Conservation (phyloP, 2,329 filamentous ascomycete species). For the Pleochaeta shiraiana region DNA sequence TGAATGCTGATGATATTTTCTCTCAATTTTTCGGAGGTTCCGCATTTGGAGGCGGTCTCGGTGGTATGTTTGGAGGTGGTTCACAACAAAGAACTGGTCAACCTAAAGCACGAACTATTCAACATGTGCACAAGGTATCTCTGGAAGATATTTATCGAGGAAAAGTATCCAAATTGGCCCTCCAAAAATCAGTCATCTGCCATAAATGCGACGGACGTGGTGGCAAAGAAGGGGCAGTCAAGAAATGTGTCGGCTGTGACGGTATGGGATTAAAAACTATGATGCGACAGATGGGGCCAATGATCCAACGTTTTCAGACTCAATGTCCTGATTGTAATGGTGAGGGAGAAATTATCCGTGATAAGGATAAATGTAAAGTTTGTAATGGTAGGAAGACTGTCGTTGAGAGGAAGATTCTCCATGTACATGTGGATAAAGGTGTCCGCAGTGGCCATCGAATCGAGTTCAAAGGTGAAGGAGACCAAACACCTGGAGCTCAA, state of each 20-base stretch:
- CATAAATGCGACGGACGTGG: constrained; percentile 82
- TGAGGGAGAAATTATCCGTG: constrained; percentile 89
- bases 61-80: constrained; percentile 56
- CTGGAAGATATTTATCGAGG: constrained; percentile 96
- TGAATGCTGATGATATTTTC: constrained; percentile 92
- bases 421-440: constrained; percentile 92
- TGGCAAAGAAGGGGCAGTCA: constrained; percentile 95
- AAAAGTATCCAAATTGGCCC: constrained; percentile 90
- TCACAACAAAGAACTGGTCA: constrained; percentile 65
- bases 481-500: constrained; percentile 81
- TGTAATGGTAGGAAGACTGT: constrained; percentile 97
- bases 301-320: constrained; percentile 99
- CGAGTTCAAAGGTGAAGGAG: constrained; percentile 90
- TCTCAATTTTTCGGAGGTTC: constrained; percentile 81
- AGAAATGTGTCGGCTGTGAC: constrained; percentile 76
- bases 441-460: constrained; percentile 90
- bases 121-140: constrained; percentile 96
- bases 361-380: constrained; percentile 94
- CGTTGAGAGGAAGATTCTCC: constrained; percentile 92
- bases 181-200: constrained; percentile 96
- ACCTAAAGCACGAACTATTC: constrained; percentile 77
- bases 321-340: constrained; percentile 97
- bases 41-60: constrained; percentile 41
- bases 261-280: constrained; percentile 98
- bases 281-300: constrained; percentile 99